phyloP scores from a whole-genome alignment of 108 stramenopile genomes.

The Fistulifera pelliculosa region DNA sequence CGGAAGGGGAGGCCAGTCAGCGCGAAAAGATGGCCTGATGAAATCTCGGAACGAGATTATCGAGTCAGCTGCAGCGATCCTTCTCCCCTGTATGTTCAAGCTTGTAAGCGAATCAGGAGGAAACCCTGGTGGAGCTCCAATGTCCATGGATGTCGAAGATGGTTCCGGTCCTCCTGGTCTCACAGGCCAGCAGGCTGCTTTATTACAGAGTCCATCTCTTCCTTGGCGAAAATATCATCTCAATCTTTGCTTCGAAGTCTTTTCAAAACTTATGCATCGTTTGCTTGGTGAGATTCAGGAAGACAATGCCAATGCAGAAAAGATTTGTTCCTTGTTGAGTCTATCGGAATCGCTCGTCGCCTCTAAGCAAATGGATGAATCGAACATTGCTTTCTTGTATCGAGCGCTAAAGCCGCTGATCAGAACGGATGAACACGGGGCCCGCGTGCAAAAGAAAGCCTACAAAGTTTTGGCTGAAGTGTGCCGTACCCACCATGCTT shows the following conservation, averaged over 20 bases:
- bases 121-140: neutral
- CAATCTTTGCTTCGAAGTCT: constrained; percentile 42
- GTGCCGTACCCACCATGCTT: constrained; percentile 42
- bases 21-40: neutral
- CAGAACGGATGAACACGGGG: constrained; percentile 51
- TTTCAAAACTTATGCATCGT: constrained; percentile 65
- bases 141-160: neutral
- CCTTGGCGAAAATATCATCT: constrained; percentile 52
- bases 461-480: constrained; percentile 69
- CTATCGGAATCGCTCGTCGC: constrained; percentile 58
- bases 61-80: neutral
- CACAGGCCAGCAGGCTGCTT: constrained; percentile 4
- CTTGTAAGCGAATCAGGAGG: constrained; percentile 2
- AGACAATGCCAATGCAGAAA: constrained; percentile 28
- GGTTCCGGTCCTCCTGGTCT: neutral
- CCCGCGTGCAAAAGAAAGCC: constrained; percentile 60
- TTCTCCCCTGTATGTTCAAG: constrained; percentile 5
- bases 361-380: constrained; percentile 55
- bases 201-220: constrained; percentile 56
- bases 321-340: constrained; percentile 61
- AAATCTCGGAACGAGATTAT: neutral
- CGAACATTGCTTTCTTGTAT: constrained; percentile 52
- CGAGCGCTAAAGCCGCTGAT: constrained; percentile 65
- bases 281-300: constrained; percentile 49
- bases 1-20: neutral